Evolutionary conservation across 2,329 filamentous ascomycete genomes (phyloP).

Genomic region (Xylariaceae sp.): DNA sequence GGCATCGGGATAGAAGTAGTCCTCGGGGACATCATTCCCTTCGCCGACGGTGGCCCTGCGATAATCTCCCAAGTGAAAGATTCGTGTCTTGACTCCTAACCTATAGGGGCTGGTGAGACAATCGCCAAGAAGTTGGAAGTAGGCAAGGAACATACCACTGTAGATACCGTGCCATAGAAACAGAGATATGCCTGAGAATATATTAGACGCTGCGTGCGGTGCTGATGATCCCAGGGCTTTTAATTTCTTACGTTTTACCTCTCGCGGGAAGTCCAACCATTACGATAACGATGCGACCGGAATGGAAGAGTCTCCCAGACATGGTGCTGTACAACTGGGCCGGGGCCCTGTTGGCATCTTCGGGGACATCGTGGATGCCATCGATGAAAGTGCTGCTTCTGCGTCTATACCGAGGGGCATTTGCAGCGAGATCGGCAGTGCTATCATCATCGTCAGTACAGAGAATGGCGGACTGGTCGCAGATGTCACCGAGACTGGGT

Average conservation of each 20-base stretch:
- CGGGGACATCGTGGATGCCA: constrained; percentile 88
- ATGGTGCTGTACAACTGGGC: constrained; percentile 98
- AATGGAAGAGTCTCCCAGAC: constrained; percentile 94
- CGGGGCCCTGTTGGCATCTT: constrained; percentile 77
- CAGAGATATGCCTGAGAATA: constrained; percentile 72
- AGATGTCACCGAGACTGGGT: constrained; percentile 20
- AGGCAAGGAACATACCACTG: constrained; percentile 58
- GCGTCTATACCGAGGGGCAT: constrained; percentile 81
- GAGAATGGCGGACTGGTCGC: constrained; percentile 12
- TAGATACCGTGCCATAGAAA: constrained; percentile 89
- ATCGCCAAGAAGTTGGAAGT: not conserved
- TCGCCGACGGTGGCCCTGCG: constrained; percentile 83
- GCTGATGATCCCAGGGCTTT: not conserved
- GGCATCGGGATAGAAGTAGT: constrained; percentile 96
- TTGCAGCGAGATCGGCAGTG: constrained; percentile 87
- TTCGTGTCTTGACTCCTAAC: constrained; percentile 96
- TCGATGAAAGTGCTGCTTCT: constrained; percentile 96
- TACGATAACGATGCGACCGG: constrained; percentile 92
- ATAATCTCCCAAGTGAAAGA: constrained; percentile 97
- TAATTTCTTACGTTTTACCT: constrained; percentile 74
- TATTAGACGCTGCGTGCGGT: constrained; percentile 17
- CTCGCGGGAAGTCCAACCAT: constrained; percentile 93
- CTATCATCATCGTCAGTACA: constrained; percentile 44
- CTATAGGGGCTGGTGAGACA: constrained; percentile 36
- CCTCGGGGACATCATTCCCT: constrained; percentile 80